Percentiles rank a stretch among this genome's conserved stretches.
Evolutionary conservation across 75 land plant species (phyloP).

Genomic region (Sequoia sempervirens): DNA sequence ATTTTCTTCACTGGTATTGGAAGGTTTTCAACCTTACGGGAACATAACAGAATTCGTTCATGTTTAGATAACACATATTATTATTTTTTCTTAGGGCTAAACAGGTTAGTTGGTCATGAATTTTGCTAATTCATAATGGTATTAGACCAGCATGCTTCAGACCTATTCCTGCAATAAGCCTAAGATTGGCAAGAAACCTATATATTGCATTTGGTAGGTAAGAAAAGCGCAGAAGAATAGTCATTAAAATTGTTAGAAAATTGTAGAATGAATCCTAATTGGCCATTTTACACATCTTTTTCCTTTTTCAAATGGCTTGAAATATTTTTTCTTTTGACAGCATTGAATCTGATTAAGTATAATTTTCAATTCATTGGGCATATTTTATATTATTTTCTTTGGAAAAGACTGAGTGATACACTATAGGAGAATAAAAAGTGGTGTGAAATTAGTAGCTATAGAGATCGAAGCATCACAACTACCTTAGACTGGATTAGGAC

Average conservation of each 20-base stretch:
- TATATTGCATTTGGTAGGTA: not conserved
- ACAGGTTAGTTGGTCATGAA: not conserved
- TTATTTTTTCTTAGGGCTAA: too few species aligned
- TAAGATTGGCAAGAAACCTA: not conserved
- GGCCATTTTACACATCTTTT: not conserved
- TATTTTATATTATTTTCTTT: not conserved
- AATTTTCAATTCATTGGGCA: not conserved
- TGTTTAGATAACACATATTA: not conserved
- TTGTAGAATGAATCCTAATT: not conserved
- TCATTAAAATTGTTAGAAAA: not conserved
- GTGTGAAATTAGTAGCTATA: not conserved
- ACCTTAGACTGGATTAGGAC: too few species aligned
- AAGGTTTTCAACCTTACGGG: not conserved
- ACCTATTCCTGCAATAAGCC: not conserved
- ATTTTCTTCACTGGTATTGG: not conserved
- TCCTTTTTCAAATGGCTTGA: not conserved
- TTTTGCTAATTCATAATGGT: not conserved
- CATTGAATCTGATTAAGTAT: not conserved
- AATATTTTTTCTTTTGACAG: not conserved
- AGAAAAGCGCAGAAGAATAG: not conserved
- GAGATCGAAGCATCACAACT: too few species aligned
- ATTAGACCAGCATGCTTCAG: not conserved
- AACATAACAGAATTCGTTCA: not conserved
- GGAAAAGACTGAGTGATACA: not conserved
- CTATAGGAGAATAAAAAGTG: not conserved